Conservation (phyloP, 106 monocot species). For the Narthecium ossifragum region DNA sequence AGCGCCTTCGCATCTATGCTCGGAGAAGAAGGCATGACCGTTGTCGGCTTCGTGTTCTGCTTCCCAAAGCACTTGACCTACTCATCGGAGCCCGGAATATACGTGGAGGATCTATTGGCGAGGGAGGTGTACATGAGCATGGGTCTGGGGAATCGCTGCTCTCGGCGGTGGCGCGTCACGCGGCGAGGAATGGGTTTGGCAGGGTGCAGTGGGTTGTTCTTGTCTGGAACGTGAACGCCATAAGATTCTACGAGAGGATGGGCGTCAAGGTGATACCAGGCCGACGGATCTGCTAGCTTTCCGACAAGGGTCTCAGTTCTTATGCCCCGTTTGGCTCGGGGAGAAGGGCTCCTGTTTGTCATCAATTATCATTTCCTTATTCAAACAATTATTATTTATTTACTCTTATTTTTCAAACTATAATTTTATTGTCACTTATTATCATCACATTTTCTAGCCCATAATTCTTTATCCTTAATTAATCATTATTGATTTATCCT, state of each 20-base stretch:
- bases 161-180: conserved; percentile 69
- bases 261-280: conserved; percentile 65
- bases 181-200: conserved; percentile 64
- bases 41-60: conserved; percentile 78
- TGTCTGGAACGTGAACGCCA: conserved; percentile 79
- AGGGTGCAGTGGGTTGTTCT: conserved; percentile 85
- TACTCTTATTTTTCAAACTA: too few relatives aligned
- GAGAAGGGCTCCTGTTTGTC: too few relatives aligned
- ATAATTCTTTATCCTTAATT: too few relatives aligned
- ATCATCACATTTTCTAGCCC: too few relatives aligned
- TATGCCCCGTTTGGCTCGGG: conserved; percentile 16
- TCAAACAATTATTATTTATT: too few relatives aligned
- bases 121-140: conserved; percentile 65
- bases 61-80: conserved; percentile 86
- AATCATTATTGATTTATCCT: too few relatives aligned
- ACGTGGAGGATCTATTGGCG: conserved; percentile 85
- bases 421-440: too few relatives aligned
- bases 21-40: conserved; percentile 19
- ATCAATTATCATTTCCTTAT: too few relatives aligned
- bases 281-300: conserved; percentile 73
- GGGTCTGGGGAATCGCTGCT: conserved; percentile 84
- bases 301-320: conserved; percentile 36
- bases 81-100: conserved; percentile 62
- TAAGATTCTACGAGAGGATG: conserved; percentile 76
- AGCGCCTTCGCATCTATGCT: conserved; percentile 33